Evolutionary conservation across 805 yeast genomes (phyloP).

Genomic region (Candida krabiensis): DNA sequence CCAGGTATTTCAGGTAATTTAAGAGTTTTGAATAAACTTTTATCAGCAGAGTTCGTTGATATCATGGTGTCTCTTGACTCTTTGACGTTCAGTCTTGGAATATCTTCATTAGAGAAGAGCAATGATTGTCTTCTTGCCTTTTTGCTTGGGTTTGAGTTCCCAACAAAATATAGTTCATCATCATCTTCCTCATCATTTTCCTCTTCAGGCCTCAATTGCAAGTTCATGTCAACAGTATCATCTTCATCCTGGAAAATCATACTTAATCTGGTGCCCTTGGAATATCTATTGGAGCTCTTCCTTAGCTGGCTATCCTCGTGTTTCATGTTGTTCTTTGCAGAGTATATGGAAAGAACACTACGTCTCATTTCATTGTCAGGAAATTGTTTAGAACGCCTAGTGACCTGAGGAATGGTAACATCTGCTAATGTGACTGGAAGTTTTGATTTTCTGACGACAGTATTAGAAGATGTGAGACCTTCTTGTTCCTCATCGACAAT

Average conservation of each 20-base stretch:
- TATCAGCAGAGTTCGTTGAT: slow-evolving; percentile 36
- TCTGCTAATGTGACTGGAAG: slow-evolving; percentile 58
- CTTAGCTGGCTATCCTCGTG: slow-evolving; percentile 15
- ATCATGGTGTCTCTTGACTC: slow-evolving; percentile 43
- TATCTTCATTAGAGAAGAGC: slow-evolving; percentile 16
- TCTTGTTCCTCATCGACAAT: slow-evolving; percentile 13
- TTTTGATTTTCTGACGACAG: slow-evolving; percentile 19
- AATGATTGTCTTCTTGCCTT: slow-evolving; percentile 32
- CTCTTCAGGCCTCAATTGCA: slow-evolving; percentile 7
- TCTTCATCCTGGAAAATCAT: slow-evolving; percentile 28
- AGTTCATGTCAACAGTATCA: slow-evolving; percentile 27
- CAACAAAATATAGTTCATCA: slow-evolving; percentile 33
- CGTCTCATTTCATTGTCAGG: slow-evolving; percentile 64
- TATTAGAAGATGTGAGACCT: slow-evolving; percentile 13
- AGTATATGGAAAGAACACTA: slow-evolving; percentile 69
- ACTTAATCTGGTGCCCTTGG: slow-evolving; percentile 28
- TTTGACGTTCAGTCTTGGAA: slow-evolving; percentile 24
- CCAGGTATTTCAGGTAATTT: slow-evolving; percentile 49
- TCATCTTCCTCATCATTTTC: slow-evolving; percentile 13
- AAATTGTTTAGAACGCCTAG: slow-evolving; percentile 65
- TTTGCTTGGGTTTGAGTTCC: slow-evolving; percentile 25
- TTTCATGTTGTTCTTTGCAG: slow-evolving; percentile 49
- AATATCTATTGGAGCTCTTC: slow-evolving; percentile 11
- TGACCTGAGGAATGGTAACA: slow-evolving; percentile 67
- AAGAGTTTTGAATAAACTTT: slow-evolving; percentile 44